A percentile compares a stretch with the other conserved stretches of the same genome.
These are phyloP conservation scores for Cordyceps fumosorosea DNA, from an alignment of 2,329 filamentous ascomycete genomes.

Conservation along the genomic window DNA sequence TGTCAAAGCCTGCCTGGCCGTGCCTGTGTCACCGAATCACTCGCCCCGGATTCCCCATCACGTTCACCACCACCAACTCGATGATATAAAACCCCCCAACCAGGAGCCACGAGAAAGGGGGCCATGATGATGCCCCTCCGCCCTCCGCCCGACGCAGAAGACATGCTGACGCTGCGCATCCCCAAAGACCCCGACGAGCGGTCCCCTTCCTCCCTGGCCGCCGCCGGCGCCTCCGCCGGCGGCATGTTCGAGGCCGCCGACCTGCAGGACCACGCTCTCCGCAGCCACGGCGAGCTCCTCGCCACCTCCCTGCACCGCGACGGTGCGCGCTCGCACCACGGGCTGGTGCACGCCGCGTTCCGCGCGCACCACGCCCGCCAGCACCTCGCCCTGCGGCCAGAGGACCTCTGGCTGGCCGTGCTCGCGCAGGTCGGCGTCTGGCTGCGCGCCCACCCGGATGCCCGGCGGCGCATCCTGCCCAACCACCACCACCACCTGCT, in stretches of 20 bases:
- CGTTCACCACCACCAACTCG: too few species aligned
- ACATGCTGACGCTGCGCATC: not conserved
- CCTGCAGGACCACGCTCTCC: too few species aligned
- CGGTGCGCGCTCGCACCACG: constrained; percentile 22
- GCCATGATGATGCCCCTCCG: too few species aligned
- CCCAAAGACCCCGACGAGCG: too few species aligned
- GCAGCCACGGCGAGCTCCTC: not conserved
- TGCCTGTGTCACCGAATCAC: not conserved
- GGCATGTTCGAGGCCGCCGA: not conserved
- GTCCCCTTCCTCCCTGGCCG: too few species aligned
- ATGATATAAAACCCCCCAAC: not conserved
- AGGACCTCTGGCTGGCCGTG: constrained; percentile 45
- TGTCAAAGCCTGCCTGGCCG: not conserved
- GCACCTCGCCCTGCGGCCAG: constrained; percentile 39
- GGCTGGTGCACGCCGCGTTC: constrained; percentile 28
- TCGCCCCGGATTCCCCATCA: not conserved
- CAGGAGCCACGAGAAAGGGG: not conserved
- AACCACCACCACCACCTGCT: too few species aligned
- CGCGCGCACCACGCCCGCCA: constrained; percentile 34
- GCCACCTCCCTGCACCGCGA: not conserved
- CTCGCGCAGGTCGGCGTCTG: constrained; percentile 37
- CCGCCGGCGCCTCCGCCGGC: too few species aligned
- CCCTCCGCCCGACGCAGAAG: too few species aligned
- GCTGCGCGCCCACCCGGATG: constrained; percentile 34
- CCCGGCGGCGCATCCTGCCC: not conserved